Evolutionary conservation across 306 rosid species (phyloP), one percentile per base, ranked within the genome.

Genomic region (Astragalus glycyphyllos): DNA sequence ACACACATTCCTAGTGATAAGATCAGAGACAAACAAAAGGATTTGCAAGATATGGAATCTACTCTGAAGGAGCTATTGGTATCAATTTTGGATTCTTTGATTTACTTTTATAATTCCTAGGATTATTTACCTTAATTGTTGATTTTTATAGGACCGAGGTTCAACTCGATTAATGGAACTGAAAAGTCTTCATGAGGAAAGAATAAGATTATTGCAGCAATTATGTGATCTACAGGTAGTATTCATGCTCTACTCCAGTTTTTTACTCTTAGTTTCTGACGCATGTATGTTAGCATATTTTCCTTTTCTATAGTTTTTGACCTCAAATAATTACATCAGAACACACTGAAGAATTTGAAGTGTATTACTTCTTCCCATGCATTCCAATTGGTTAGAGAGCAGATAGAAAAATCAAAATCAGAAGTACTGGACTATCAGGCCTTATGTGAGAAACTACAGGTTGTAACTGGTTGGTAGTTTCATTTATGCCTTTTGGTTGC

Each of bases 401-500:
- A 85, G 82, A 81, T 89, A 57, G 91, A 89, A 66, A 89, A 82
- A 64, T 89, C 92, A 10, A 94, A 87, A 76, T 81, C 79, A 1
- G 86, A 91, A 84, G 90, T 85, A 65, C 70, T 59, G 31, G 75
- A 87, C 77, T 92, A 80, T 81, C 97, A 81, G 80, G 85, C 91
- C 64, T 79, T 80, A 62, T 79, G 79, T 10, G 91, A 91, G 90
- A 94, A 89, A 87, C 91, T 89, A 75, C 99, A 94, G 99, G 99
- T 94, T 84, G 96, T 89, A 77, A 87, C 85, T 86, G 88, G 92
- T 91, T 68, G 92, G 88, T 87, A 91, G 91, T 86, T 89, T 86
- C 79, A 85, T 84, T 82, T 81, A 17, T 82, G 69, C 86, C 77
- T 72, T 74, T 48, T 49, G 55, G 46, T 69, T 71, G 41, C 40